Conservation (phyloP, 2,329 filamentous ascomycete genomes). For the Arthrobotrys pseudoclavata region DNA sequence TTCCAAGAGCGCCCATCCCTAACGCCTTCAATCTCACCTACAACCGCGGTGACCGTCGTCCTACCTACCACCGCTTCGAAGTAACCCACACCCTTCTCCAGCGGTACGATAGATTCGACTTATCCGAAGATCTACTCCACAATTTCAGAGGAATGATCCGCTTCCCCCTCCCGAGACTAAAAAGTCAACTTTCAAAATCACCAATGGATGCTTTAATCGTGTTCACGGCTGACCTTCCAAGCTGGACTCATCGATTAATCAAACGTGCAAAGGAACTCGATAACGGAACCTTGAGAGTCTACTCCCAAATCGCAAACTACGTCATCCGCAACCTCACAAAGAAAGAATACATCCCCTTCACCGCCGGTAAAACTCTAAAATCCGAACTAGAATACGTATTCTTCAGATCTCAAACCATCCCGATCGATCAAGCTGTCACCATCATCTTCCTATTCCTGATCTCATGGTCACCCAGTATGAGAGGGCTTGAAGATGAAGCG, state of each 20-base stretch:
- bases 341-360: slow-evolving; percentile 38
- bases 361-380: neutral
- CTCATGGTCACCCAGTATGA: slow-evolving; percentile 27
- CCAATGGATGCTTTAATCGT: neutral
- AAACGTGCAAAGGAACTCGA: slow-evolving; percentile 13
- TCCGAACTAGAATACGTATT: slow-evolving; percentile 34
- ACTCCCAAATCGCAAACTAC: slow-evolving; percentile 16
- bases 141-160: neutral
- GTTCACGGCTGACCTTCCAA: slow-evolving; percentile 3
- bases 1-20: neutral
- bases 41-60: neutral
- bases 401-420: neutral
- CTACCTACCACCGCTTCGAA: slow-evolving; percentile 18
- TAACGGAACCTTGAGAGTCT: slow-evolving; percentile 10
- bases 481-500: slow-evolving; percentile 36
- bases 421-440: slow-evolving; percentile 13
- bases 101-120: slow-evolving; percentile 27
- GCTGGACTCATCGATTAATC: slow-evolving; percentile 17
- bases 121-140: neutral
- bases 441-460: slow-evolving; percentile 46
- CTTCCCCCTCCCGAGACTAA: neutral
- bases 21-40: slow-evolving; percentile 11
- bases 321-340: slow-evolving; percentile 25
- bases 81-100: slow-evolving; percentile 12
- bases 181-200: neutral